Evolutionary conservation across 805 yeast genomes (phyloP).

Genomic region (Isabelozyma pseudorhagii): DNA sequence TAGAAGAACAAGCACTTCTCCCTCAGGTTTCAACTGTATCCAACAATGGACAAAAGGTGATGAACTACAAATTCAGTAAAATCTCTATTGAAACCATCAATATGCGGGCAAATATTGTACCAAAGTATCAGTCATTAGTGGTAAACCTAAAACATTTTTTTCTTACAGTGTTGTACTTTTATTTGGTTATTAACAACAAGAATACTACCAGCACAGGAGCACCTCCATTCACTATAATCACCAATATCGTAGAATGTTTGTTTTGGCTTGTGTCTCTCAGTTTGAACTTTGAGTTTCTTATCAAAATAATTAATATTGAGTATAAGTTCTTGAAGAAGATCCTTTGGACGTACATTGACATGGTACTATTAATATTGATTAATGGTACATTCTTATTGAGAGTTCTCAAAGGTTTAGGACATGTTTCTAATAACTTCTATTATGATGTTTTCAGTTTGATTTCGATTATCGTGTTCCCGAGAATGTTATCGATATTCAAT

Average conservation of each 20-base stretch:
- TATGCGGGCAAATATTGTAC: conserved; percentile 31
- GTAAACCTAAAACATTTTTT: conserved; percentile 32
- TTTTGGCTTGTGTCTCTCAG: conserved; percentile 47
- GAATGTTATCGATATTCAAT: conserved; percentile 49
- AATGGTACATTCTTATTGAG: conserved; percentile 27
- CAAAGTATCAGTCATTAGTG: conserved; percentile 40
- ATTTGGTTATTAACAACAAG: conserved; percentile 24
- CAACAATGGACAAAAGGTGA: conserved; percentile 13
- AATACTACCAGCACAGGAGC: neutral
- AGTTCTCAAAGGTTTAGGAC: conserved; percentile 10
- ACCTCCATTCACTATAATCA: conserved; percentile 3
- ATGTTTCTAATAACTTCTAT: conserved; percentile 12
- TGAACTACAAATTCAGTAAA: conserved; percentile 28
- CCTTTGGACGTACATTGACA: conserved; percentile 53
- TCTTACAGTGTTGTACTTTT: conserved; percentile 26
- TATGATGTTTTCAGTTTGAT: conserved; percentile 38
- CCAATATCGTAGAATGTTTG: conserved; percentile 23
- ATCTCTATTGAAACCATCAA: conserved; percentile 28
- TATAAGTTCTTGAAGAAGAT: conserved; percentile 43
- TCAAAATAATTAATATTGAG: conserved; percentile 44
- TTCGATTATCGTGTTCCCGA: conserved; percentile 48
- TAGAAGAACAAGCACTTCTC: conserved; percentile 13
- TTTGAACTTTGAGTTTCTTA: conserved; percentile 45
- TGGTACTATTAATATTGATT: conserved; percentile 37
- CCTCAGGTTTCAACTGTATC: neutral